Evolutionary conservation across 768 basidiomycete species (phyloP).

Genomic region (Trametes elegans): DNA sequence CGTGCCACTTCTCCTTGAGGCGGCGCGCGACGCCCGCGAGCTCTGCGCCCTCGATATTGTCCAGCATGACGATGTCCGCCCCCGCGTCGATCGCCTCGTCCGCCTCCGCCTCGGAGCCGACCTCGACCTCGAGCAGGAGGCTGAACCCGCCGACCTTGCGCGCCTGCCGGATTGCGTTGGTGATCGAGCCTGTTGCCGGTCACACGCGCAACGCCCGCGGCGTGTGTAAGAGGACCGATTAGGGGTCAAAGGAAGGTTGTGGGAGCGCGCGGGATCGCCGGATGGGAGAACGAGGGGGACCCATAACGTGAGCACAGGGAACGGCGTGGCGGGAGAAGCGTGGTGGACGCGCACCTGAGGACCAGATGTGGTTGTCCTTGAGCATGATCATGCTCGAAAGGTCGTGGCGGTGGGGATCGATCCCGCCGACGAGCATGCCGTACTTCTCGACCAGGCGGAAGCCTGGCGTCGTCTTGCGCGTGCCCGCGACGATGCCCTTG

Average conservation of each 20-base stretch:
- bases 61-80: constrained; percentile 93
- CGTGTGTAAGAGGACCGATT: background rate
- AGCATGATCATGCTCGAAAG: constrained; percentile 99
- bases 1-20: constrained; percentile 77
- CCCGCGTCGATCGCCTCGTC: constrained; percentile 97
- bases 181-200: constrained; percentile 71
- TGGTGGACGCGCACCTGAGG: constrained; percentile 59
- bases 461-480: constrained; percentile 95
- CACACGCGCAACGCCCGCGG: background rate
- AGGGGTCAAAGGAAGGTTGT: background rate
- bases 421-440: constrained; percentile 96
- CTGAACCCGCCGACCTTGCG: constrained; percentile 90
- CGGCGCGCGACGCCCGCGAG: constrained; percentile 64
- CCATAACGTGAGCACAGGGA: background rate
- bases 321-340: constrained; percentile 6
- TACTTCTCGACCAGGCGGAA: constrained; percentile 98
- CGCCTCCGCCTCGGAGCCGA: constrained; percentile 83
- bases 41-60: constrained; percentile 83
- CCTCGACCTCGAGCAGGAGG: constrained; percentile 91
- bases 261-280: background rate
- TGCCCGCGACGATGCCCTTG: constrained; percentile 88
- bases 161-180: constrained; percentile 81
- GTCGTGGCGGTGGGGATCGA: constrained; percentile 94
- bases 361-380: constrained; percentile 99
- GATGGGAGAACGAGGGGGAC: background rate